These are phyloP conservation scores for Aegle marmelos DNA, from an alignment of 345 rosid genomes.

Conservation along the genomic window DNA sequence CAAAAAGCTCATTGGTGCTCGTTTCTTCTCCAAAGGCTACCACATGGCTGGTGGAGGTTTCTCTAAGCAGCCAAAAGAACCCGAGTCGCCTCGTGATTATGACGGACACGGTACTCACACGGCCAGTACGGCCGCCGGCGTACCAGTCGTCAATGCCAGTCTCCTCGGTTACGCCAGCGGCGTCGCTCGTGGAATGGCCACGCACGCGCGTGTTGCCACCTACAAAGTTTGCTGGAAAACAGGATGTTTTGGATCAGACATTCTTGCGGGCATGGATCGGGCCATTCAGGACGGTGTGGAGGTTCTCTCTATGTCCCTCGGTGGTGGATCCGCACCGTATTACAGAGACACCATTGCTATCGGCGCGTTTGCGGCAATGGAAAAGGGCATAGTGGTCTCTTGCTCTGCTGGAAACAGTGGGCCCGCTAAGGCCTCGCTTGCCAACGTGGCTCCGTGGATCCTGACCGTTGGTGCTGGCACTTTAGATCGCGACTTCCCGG, in stretches of 20 bases:
- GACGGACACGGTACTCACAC: constrained; percentile 96
- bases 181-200: constrained; percentile 79
- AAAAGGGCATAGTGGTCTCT: constrained; percentile 77
- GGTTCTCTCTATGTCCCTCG: constrained; percentile 82
- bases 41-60: constrained; percentile 56
- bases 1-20: constrained; percentile 78
- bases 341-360: constrained; percentile 63
- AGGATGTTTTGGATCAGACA: constrained; percentile 78
- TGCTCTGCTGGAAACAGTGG: constrained; percentile 89
- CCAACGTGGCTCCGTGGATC: constrained; percentile 94
- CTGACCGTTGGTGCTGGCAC: constrained; percentile 94
- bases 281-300: constrained; percentile 85
- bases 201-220: constrained; percentile 62
- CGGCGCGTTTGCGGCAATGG: constrained; percentile 71
- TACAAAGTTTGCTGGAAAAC: constrained; percentile 82
- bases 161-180: constrained; percentile 86
- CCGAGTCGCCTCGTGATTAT: constrained; percentile 64
- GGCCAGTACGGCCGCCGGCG: constrained; percentile 75
- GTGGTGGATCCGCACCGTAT: constrained; percentile 68
- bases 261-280: constrained; percentile 77
- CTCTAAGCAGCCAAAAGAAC: constrained; percentile 37
- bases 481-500: constrained; percentile 80
- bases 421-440: constrained; percentile 48
- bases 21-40: constrained; percentile 71
- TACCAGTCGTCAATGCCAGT: constrained; percentile 61